A percentile compares a stretch with the other conserved stretches of the same genome.
Conservation (phyloP, 139 green algal species). For the Tetraselmis chui region DNA sequence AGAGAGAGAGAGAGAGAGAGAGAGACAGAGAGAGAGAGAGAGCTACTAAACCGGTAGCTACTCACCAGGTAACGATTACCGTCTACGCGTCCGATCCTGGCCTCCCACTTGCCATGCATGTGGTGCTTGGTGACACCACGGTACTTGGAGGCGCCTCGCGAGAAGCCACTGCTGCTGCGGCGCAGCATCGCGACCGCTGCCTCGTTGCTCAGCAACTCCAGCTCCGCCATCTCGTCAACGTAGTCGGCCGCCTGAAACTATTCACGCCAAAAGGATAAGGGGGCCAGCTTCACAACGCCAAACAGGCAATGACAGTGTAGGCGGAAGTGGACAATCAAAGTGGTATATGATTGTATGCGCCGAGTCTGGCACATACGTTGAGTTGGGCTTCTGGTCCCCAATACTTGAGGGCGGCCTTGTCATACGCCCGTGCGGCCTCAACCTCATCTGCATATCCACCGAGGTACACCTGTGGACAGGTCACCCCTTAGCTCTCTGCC, state of each 20-base stretch:
- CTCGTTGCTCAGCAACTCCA: constrained; percentile 45
- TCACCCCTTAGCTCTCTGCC: no score
- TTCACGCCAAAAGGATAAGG: no score
- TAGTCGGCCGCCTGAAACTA: constrained; percentile 65
- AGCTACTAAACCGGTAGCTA: no score
- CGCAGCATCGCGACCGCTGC: constrained; percentile 44
- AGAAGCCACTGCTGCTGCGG: constrained; percentile 12
- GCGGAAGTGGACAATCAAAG: no score
- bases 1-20: no score
- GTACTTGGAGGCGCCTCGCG: constrained; percentile 48
- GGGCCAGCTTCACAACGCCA: no score
- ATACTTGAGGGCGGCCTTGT: constrained; percentile 62
- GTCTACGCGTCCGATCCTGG: constrained; percentile 48
- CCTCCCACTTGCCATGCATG: constrained; percentile 58
- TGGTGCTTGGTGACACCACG: constrained; percentile 75
- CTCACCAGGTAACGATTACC: constrained; percentile 54
- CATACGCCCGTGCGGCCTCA: constrained; percentile 70
- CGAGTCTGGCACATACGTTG: constrained; percentile 62
- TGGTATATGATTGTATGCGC: no score
- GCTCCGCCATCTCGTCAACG: constrained; percentile 26
- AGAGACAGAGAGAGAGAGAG: no score
- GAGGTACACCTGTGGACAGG: constrained; percentile 63
- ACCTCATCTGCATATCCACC: constrained; percentile 63
- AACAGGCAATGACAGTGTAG: no score
- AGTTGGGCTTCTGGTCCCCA: constrained; percentile 38